Evolutionary conservation across 1,284 basidiomycete species (phyloP).

Genomic region (Irpex sp.): DNA sequence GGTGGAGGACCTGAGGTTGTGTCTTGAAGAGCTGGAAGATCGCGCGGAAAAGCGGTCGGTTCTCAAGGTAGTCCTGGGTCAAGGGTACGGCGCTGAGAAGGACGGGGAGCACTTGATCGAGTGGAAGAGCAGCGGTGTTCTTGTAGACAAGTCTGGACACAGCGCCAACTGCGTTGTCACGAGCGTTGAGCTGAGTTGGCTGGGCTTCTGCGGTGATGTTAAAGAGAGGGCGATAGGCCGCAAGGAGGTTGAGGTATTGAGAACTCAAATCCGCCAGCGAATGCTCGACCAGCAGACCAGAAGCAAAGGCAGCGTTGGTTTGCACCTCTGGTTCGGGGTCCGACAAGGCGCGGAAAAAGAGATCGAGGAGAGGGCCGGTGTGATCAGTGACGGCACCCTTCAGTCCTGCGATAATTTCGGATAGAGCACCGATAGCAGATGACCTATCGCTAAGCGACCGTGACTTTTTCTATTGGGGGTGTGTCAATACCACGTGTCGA

Average conservation of each 20-base stretch:
- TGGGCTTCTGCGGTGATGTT: constrained; percentile 57
- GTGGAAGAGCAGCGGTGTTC: constrained; percentile 79
- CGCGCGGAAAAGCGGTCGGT: constrained; percentile 85
- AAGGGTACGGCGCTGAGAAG: constrained; percentile 85
- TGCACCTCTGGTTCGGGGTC: constrained; percentile 92
- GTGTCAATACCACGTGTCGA: constrained; percentile 7
- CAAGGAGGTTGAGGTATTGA: constrained; percentile 82
- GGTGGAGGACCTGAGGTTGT: constrained; percentile 67
- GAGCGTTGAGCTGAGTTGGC: constrained; percentile 71
- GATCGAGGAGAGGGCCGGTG: constrained; percentile 80
- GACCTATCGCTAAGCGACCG: constrained; percentile 91
- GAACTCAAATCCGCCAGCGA: constrained; percentile 79
- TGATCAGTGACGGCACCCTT: constrained; percentile 84
- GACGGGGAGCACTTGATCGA: constrained; percentile 88
- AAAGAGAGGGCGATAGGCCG: constrained; percentile 84
- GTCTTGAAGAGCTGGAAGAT: constrained; percentile 87
- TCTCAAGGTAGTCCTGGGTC: constrained; percentile 87
- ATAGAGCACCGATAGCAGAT: constrained; percentile 90
- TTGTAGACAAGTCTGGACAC: constrained; percentile 87
- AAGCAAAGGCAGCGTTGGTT: constrained; percentile 95
- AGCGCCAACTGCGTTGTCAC: constrained; percentile 95
- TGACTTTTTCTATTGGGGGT: constrained; percentile 61
- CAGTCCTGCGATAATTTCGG: constrained; percentile 94
- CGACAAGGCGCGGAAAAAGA: constrained; percentile 80
- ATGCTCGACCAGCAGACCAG: constrained; percentile 90